phyloP scores from a whole-genome alignment of 2,329 filamentous ascomycete species.

The Neofusicoccum umdonicola region DNA sequence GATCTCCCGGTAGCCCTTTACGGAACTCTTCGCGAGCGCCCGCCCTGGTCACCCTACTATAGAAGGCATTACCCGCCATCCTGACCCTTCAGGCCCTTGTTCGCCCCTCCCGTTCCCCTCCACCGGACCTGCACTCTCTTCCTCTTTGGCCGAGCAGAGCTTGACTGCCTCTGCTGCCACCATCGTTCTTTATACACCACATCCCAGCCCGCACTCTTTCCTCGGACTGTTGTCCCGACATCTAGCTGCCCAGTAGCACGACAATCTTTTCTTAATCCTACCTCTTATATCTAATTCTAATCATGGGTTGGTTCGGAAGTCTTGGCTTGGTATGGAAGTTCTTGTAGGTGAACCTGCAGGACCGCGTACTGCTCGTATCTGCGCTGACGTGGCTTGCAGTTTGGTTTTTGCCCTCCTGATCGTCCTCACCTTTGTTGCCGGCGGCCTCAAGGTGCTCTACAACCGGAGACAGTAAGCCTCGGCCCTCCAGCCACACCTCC shows the following conservation, averaged over 20 bases:
- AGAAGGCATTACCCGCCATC: conserved; percentile 11
- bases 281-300: conserved; percentile 11
- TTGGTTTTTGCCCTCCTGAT: conserved; percentile 35
- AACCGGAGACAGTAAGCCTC: conserved; percentile 34
- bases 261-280: neutral
- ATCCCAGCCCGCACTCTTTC: neutral
- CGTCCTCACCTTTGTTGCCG: conserved; percentile 31
- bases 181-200: neutral
- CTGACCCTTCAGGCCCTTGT: neutral
- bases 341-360: conserved; percentile 26
- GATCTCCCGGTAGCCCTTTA: conserved; percentile 6
- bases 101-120: neutral
- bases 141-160: conserved; percentile 4
- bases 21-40: neutral
- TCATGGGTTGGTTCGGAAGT: conserved; percentile 27
- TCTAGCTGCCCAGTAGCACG: conserved; percentile 1
- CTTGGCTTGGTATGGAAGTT: conserved; percentile 39
- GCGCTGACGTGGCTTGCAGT: conserved; percentile 24
- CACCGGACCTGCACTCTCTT: neutral
- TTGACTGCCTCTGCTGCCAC: conserved; percentile 9
- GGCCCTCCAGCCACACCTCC: neutral
- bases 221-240: neutral
- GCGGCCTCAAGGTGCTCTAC: conserved; percentile 35
- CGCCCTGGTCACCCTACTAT: conserved; percentile 14
- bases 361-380: neutral